Evolutionary conservation across 2,329 filamentous ascomycete species (phyloP), one percentile per base, ranked within the genome.

Genomic region (Dothistroma septosporum): DNA sequence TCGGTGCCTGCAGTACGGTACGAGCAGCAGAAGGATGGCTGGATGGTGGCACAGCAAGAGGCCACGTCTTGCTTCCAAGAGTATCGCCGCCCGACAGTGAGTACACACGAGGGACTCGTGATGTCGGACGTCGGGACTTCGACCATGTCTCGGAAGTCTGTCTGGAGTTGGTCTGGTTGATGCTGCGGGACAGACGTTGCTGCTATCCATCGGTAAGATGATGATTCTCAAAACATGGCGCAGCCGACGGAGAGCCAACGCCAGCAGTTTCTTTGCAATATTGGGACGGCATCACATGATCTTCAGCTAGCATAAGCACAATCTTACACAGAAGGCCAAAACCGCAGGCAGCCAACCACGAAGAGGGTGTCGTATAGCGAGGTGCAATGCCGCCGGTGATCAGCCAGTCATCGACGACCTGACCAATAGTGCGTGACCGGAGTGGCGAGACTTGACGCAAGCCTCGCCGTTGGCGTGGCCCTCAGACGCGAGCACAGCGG

Each of bases 21-120:
- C 31, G 55, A 50, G n/a, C 47, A 53, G 55, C 55, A 44, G 21
- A 53, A 46, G 53, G 53, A 52, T 55, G 57, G 50, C 52, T 53
- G 58, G 55, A 28, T 44, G 53, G 62, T 60, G 62, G 62, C 63
- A 63, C 63, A 65, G 63, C 58, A 62, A 63, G 55, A 63, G 53
- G 53, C 53, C 53, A 60, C 55, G 52, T 44, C 44, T 58, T 32
- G 22, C 21, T n/a, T 53, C 47, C 53, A 55, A 60, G 41, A 50
- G 59, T 7, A 44, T 19, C 8, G 37, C 19, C 19, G 19, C 37
- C 24, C 3, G 24, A 28, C 24, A 28, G 24, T 28, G 24, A 28
- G 24, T 28, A 2, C 24, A 28, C 24, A 14, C 47, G 28, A 44
- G 19, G 22, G 11, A 56, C 58, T 57, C 53, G 58, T 56, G 58